phyloP scores from a whole-genome alignment of 2,329 filamentous ascomycete species.

The Fusarium odoratissimum region DNA sequence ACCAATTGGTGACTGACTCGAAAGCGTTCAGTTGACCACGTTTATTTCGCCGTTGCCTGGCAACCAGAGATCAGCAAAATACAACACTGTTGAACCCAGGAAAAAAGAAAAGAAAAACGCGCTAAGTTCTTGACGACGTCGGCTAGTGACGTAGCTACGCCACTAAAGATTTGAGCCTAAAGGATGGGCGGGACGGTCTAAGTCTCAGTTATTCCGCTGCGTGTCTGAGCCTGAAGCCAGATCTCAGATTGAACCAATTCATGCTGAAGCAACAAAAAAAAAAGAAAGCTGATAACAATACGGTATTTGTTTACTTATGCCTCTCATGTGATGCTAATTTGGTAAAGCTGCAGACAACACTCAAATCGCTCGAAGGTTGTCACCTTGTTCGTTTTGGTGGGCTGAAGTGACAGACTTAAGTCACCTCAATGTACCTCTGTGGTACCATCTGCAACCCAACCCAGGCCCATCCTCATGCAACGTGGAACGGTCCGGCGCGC shows the following conservation, averaged over 20 bases:
- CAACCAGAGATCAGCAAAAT: constrained; percentile 29
- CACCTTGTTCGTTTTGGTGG: neutral
- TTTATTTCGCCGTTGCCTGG: constrained; percentile 34
- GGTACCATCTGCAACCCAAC: constrained; percentile 22
- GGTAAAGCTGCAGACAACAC: neutral
- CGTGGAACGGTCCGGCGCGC: constrained; percentile 36
- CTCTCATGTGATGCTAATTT: neutral
- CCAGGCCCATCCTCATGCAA: constrained; percentile 25
- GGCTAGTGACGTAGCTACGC: constrained; percentile 46
- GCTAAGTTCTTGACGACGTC: constrained; percentile 34
- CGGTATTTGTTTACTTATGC: neutral
- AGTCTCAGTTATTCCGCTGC: neutral
- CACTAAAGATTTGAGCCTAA: constrained; percentile 5
- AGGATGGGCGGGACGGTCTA: neutral
- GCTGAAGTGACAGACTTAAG: constrained; percentile 13
- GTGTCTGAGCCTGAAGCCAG: constrained; percentile 23
- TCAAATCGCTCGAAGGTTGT: neutral
- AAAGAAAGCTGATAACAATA: neutral
- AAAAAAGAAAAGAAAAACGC: constrained; percentile 5
- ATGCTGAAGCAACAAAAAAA: neutral
- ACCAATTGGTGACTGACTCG: constrained; percentile 15
- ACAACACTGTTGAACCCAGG: neutral
- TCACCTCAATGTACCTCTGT: constrained; percentile 15
- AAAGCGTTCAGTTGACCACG: constrained; percentile 18
- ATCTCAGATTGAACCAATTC: neutral